These are phyloP conservation scores for Coniosporium tulheliwenetii DNA, from an alignment of 2,329 filamentous ascomycete genomes.

Conservation along the genomic window DNA sequence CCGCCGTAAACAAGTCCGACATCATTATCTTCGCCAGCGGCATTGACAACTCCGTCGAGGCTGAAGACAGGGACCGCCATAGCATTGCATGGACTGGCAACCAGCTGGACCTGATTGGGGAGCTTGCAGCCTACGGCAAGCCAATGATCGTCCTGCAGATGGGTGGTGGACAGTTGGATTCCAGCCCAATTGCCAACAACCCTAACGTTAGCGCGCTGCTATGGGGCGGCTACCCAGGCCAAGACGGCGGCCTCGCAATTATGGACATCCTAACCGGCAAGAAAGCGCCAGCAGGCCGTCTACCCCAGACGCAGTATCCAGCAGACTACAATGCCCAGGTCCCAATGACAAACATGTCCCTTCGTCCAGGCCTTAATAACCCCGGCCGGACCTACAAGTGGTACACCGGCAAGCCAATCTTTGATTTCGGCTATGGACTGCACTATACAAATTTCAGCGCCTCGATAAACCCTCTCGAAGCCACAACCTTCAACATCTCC, in stretches of 20 bases:
- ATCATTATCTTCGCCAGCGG: slow-evolving; percentile 40
- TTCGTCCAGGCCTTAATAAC: slow-evolving; percentile 27
- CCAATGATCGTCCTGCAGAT: slow-evolving; percentile 37
- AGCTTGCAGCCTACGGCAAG: slow-evolving; percentile 31
- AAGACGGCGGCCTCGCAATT: slow-evolving; percentile 40
- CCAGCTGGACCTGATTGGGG: slow-evolving; percentile 35
- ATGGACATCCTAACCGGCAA: slow-evolving; percentile 38
- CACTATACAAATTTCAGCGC: slow-evolving; percentile 41
- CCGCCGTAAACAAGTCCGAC: slow-evolving; percentile 28
- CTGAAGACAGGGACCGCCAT: slow-evolving; percentile 36
- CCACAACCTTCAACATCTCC: slow-evolving; percentile 16
- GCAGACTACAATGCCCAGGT: slow-evolving; percentile 33
- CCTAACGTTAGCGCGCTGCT: slow-evolving; percentile 34
- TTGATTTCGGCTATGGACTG: slow-evolving; percentile 39
- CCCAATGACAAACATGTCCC: slow-evolving; percentile 39
- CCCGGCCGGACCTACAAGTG: slow-evolving; percentile 44
- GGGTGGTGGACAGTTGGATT: slow-evolving; percentile 37
- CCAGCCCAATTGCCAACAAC: slow-evolving; percentile 30
- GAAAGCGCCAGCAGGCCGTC: slow-evolving; percentile 34
- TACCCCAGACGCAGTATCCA: slow-evolving; percentile 42
- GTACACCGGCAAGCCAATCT: slow-evolving; percentile 35
- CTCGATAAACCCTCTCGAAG: slow-evolving; percentile 1
- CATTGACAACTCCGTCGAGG: slow-evolving; percentile 36
- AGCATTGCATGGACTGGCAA: slow-evolving; percentile 35
- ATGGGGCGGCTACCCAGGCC: slow-evolving; percentile 45